Base-by-base conservation (phyloP, 768 basidiomycete species). In the Daedaleopsis sinensis region DNA sequence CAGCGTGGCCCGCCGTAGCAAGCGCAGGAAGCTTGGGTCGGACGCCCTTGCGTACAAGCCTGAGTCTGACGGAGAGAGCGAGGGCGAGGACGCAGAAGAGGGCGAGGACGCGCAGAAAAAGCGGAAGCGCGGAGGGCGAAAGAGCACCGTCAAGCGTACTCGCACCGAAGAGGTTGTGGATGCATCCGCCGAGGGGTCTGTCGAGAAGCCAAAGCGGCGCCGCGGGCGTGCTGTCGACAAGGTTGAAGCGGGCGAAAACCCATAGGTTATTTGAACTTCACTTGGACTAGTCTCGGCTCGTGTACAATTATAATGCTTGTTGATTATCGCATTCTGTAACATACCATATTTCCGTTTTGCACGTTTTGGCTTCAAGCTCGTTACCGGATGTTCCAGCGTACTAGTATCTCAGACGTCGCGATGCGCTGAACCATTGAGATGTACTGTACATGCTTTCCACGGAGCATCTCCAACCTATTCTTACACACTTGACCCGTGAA, bases 31-130 rank as follows among this genome's bases (percentile, higher is more conserved):
- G 35, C 71, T 79, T n/a, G 66, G 68, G 39, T 58, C 48, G 24
- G 79, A 80, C 60, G 71, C 68, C 9, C 62, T 71, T 18, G 74
- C 76, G 16, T 81, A 79, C 66, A 72, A 78, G 50, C 80, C 79
- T 3, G 69, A 65, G 4, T 7, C 27, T 32, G 69, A 70, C 2
- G 74, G 68, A 3, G 53, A 47, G 21, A 56, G 37, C 13, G 72
- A 71, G 10, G 72, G 72, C 23, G 71, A 72, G 37, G 67, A 62
- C 23, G 73, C 71, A 11, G 74, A 72, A 10, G 71, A 55, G 9
- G 53, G 53, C 4, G 39, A 18, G 9, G 56, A 48, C 1, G 37
- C 39, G 15, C 38, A 51, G 56, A 63, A 58, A 58, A 59, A 39
- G 49, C 46, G 59, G 9, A 61, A 55, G 37, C 55, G 53, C 24